A percentile compares a stretch with the other conserved stretches of the same genome.
phyloP scores from a whole-genome alignment of 1,284 basidiomycete genomes.

The Papiliotrema fonsecae region DNA sequence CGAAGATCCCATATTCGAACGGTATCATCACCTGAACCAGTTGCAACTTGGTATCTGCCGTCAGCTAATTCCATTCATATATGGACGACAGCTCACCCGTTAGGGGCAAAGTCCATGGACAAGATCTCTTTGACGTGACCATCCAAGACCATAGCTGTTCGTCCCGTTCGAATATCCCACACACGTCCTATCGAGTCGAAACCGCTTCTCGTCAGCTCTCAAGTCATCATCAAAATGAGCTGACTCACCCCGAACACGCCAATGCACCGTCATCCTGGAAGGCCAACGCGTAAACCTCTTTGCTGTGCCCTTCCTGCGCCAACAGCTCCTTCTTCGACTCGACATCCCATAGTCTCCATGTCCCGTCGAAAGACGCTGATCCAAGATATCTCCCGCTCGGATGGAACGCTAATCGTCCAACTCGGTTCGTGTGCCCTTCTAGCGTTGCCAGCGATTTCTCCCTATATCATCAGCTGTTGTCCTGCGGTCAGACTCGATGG shows the following conservation, averaged over 20 bases:
- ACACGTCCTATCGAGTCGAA: constrained; percentile 94
- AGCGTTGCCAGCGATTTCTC: constrained; percentile 74
- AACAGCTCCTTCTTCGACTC: constrained; percentile 73
- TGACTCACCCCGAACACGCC: constrained; percentile 76
- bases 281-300: constrained; percentile 90
- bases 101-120: constrained; percentile 87
- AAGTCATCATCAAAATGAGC: background rate
- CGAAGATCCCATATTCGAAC: constrained; percentile 99
- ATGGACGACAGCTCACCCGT: constrained; percentile 61
- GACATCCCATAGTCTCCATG: constrained; percentile 98
- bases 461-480: constrained; percentile 45
- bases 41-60: constrained; percentile 87
- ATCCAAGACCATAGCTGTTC: constrained; percentile 96
- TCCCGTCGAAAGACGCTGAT: constrained; percentile 93
- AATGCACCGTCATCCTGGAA: constrained; percentile 95
- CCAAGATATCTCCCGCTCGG: constrained; percentile 89
- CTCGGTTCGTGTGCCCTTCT: constrained; percentile 82
- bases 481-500: background rate
- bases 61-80: background rate
- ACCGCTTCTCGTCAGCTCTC: constrained; percentile 58
- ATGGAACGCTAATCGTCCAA: constrained; percentile 92
- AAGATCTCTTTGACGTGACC: constrained; percentile 95
- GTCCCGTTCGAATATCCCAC: constrained; percentile 92
- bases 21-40: constrained; percentile 94
- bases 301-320: constrained; percentile 93